Conservation (phyloP, 371 early-diverging fungal species). For the Mortierella polycephala region DNA sequence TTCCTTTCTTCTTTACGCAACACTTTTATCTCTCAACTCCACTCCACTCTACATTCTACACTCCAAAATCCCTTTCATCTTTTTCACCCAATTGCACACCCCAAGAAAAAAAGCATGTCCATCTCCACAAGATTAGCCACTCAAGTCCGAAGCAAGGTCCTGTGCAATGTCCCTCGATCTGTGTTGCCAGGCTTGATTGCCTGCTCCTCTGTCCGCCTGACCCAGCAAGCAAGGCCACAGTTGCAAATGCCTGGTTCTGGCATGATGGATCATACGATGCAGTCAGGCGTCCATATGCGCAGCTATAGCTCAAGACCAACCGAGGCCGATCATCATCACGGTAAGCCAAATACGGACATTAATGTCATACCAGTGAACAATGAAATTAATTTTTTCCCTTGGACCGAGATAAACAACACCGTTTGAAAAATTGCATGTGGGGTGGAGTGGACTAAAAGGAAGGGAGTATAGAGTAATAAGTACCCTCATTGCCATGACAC, state of each 20-base stretch:
- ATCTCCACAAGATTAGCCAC: constrained; percentile 30
- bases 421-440: too few relatives aligned
- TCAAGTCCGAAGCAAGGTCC: constrained; percentile 24
- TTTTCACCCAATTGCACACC: constrained; percentile 1
- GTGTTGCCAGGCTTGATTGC: constrained; percentile 11
- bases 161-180: constrained; percentile 20
- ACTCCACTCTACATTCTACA: not conserved
- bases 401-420: too few relatives aligned
- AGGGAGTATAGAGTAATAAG: too few relatives aligned
- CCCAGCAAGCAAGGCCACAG: constrained; percentile 14
- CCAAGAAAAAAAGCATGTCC: constrained; percentile 23
- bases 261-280: constrained; percentile 1
- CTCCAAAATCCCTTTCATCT: not conserved
- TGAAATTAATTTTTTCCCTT: constrained; percentile 6
- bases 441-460: too few relatives aligned
- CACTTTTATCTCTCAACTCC: constrained; percentile 5
- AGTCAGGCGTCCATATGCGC: constrained; percentile 27
- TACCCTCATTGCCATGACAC: too few relatives aligned
- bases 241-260: not conserved
- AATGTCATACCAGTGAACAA: not conserved
- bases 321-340: constrained; percentile 45
- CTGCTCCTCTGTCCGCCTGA: constrained; percentile 17
- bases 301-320: constrained; percentile 49
- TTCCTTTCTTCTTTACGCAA: constrained; percentile 1
- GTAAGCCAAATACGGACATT: constrained; percentile 41